Percentiles rank a stretch among this genome's conserved stretches.
These are phyloP conservation scores for Cardamine occulta DNA, from an alignment of 345 rosid genomes.

Conservation along the genomic window DNA sequence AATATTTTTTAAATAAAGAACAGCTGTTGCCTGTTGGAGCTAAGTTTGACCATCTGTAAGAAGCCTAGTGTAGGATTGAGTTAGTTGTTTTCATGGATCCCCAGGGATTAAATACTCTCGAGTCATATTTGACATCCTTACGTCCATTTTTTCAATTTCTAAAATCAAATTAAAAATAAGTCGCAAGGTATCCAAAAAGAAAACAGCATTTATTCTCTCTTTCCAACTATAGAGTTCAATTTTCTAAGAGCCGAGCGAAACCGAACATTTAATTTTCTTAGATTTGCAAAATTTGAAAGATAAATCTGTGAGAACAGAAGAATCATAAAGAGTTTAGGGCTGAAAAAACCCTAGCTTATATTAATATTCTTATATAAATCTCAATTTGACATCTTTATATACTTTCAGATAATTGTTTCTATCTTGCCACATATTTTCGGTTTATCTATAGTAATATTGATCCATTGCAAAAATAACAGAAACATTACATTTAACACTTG, in stretches of 20 bases:
- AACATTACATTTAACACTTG: not conserved
- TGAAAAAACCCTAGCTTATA: not conserved
- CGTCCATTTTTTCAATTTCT: not conserved
- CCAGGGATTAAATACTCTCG: constrained; percentile 45
- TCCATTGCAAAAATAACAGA: not conserved
- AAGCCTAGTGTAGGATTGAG: constrained; percentile 37
- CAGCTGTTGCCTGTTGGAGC: constrained; percentile 39
- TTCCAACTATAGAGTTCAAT: not conserved
- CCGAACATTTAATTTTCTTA: not conserved
- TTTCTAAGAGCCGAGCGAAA: not conserved
- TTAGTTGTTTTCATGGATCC: constrained; percentile 36
- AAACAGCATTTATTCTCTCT: not conserved
- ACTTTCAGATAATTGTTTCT: not conserved
- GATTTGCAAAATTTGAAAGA: not conserved
- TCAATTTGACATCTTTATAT: not conserved
- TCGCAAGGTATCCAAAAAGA: not conserved
- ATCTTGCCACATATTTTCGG: not conserved
- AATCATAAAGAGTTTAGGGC: not conserved
- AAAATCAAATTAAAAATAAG: not conserved
- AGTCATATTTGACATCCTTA: constrained; percentile 36
- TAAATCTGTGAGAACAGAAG: not conserved
- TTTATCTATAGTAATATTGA: not conserved
- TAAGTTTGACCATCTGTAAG: constrained; percentile 39
- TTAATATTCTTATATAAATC: not conserved
- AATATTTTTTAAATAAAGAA: not conserved